Evolutionary conservation across 768 basidiomycete species (phyloP), one percentile per base, ranked within the genome.

Genomic region (Inosperma sp.): DNA sequence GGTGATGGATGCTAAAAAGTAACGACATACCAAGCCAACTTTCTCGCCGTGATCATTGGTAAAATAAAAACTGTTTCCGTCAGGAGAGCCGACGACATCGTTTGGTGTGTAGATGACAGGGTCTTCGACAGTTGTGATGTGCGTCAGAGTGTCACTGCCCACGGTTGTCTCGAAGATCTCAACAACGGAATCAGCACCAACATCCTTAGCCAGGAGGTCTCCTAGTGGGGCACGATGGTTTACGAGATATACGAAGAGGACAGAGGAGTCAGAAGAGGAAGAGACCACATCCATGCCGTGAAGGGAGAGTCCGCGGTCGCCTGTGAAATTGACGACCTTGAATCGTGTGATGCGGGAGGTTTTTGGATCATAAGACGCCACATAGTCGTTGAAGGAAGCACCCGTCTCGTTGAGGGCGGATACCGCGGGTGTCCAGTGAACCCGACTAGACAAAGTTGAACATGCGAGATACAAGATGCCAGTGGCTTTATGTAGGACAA

Each of bases 231-330:
- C 69, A 25, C 83, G 79, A 62, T 88, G 86, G 61, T 88, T 88
- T 55, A 88, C 70, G n/a, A 84, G 68, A 58, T 86, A 88, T 13
- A 88, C 68, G 54, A 76, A 85, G 7, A 86, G 72, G 40, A 74
- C 64, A 9, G 70, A 64, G 4, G 78, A 70, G 49, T 82, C 66
- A 3, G 69, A 56, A 1, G 68, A 56, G 6, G 82, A 81, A 1
- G 75, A 69, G 7, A 84, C 82, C 17, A 86, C 76, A 49, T 86
- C 86, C 77, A 88, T 78, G 13, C 85, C 85, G 50, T 86, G 83
- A 9, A 81, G 58, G 16, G 78, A 77, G 41, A 85, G 66, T 6
- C 78, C 78, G 17, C 73, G 71, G 8, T 61, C 47, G 12, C 66
- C 65, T 19, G 66, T 57, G 56, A 72, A 77, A 37, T 71, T 70